Conservation (phyloP, 2,329 filamentous ascomycete species). For the Akanthomyces muscarius region DNA sequence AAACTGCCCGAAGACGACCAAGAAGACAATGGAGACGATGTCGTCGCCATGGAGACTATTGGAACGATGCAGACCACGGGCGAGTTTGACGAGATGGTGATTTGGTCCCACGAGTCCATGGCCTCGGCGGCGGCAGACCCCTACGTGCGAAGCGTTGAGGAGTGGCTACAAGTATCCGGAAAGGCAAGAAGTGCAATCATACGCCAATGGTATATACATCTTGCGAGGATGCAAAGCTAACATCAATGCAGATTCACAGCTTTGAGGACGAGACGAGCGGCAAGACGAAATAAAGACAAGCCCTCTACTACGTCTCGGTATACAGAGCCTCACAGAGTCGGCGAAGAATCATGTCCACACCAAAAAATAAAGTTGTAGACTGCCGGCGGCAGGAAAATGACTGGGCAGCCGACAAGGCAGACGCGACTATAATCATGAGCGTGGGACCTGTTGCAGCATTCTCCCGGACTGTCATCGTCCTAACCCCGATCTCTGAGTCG, state of each 20-base stretch:
- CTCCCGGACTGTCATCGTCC: not conserved
- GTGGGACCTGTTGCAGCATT: not conserved
- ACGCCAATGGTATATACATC: not conserved
- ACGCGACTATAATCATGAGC: not conserved
- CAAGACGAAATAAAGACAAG: not conserved
- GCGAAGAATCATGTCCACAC: too few relatives aligned
- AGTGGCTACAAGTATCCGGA: constrained; percentile 75
- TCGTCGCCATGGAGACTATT: constrained; percentile 45
- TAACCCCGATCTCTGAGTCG: too few relatives aligned
- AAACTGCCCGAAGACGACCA: constrained; percentile 22
- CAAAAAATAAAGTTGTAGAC: too few relatives aligned
- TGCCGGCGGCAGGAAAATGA: not conserved
- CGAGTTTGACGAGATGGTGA: constrained; percentile 67
- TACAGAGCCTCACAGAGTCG: not conserved
- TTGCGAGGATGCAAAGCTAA: not conserved
- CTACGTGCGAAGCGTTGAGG: constrained; percentile 70
- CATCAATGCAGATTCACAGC: not conserved
- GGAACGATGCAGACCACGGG: constrained; percentile 60
- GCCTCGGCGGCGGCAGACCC: constrained; percentile 61
- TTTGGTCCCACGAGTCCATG: constrained; percentile 78
- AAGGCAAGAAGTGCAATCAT: constrained; percentile 42
- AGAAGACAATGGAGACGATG: constrained; percentile 32
- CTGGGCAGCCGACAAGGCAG: not conserved
- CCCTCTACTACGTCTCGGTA: not conserved
- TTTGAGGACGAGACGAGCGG: not conserved